A percentile compares a stretch with the other conserved stretches of the same genome.
phyloP scores from a whole-genome alignment of 2,329 filamentous ascomycete species.

The Beauveria sp. region DNA sequence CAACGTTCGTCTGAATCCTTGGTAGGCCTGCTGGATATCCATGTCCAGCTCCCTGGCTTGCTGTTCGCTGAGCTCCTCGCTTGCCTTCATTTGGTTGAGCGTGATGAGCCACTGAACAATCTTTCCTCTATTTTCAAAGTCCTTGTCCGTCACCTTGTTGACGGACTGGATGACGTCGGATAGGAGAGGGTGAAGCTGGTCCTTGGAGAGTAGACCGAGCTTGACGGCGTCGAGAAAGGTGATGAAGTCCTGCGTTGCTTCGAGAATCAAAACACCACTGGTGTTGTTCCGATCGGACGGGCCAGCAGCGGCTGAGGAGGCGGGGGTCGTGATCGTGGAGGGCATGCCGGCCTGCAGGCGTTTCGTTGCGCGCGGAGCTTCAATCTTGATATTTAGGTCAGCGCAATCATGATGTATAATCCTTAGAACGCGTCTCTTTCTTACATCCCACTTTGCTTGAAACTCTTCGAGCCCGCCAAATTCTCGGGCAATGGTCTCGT shows the following conservation, averaged over 20 bases:
- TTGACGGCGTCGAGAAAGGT: conserved; percentile 94
- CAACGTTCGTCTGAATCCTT: conserved; percentile 81
- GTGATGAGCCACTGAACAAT: conserved; percentile 98
- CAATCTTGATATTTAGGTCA: conserved; percentile 54
- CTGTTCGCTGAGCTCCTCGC: conserved; percentile 79
- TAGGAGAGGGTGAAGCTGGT: conserved; percentile 88
- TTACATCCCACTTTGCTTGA: conserved; percentile 83
- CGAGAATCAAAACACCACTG: conserved; percentile 64
- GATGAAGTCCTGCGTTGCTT: conserved; percentile 97
- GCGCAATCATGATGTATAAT: not conserved
- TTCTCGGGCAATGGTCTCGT: conserved; percentile 81
- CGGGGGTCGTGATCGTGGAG: conserved; percentile 63
- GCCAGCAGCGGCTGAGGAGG: conserved; percentile 35
- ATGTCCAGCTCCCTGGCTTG: conserved; percentile 84
- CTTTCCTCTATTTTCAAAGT: conserved; percentile 93
- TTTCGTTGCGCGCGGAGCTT: conserved; percentile 90
- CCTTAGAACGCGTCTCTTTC: conserved; percentile 18
- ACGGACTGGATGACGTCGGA: conserved; percentile 96
- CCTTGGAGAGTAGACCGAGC: conserved; percentile 86
- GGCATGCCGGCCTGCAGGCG: conserved; percentile 87
- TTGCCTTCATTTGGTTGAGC: conserved; percentile 94
- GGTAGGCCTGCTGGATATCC: conserved; percentile 90
- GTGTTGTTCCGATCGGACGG: conserved; percentile 36
- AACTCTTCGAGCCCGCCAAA: conserved; percentile 88
- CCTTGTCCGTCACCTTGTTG: conserved; percentile 90